Evolutionary conservation across 164 flowering plant genomes (phyloP), one percentile per base, ranked within the genome.

Genomic region (Sedum album): DNA sequence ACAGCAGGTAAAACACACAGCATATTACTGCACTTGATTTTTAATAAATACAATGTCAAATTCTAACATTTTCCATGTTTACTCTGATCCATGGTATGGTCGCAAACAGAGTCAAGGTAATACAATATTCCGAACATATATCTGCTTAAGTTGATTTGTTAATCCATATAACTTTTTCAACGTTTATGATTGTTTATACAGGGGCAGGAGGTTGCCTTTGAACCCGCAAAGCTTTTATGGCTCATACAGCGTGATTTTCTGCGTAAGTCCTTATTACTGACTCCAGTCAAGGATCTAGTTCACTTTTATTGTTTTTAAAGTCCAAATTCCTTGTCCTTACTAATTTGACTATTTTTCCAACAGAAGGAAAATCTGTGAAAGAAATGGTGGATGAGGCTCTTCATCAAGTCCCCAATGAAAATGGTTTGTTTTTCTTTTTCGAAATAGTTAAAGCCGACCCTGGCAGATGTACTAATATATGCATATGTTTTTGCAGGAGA

Each of bases 121-220:
- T 74, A 36, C 64, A 44, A 20, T 36, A 23, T 31, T 63, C 25
- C 18, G n/a, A 63, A 23, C 4, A n/a, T 6, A 18, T n/a, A 31
- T 36, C 5, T 0, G 20, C 38, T 63, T 14, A n/a, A 30, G 13
- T 63, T 20, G 11, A 6, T 38, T 63, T 63, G 11, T 31, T 63
- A 5, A 53, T 53, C 30, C 30, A 23, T 26, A 53, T 53, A 53
- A 21, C 60, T 5, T 53, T 38, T 38, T 53, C 21, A 53, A 0
- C 21, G 28, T 23, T 23, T 53, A 21, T n/a, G 60, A 5, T 53
- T 53, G 28, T 14, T 68, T 44, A 70, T 79, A 62, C 78, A 95
- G 99, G 99, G 99, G 25, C 85, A 90, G 82, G 99, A 92, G 82
- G 86, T 95, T 77, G 97, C 99, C 25, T 95, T 95, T n/a, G n/a